Conservation (phyloP, 345 rosid genomes). For the Hypericum androsaemum region DNA sequence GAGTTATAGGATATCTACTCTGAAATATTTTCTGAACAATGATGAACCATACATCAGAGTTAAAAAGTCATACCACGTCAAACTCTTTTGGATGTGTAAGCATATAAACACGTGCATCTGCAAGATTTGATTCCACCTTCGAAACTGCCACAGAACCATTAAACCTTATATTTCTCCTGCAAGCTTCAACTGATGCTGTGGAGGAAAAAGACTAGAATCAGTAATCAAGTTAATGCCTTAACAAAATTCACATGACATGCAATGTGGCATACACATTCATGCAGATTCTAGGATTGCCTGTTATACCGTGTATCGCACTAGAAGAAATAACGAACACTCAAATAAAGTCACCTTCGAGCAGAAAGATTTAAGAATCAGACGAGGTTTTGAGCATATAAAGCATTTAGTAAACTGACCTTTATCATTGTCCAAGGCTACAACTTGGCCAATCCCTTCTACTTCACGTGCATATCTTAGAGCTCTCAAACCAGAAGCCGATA, state of each 20-base stretch:
- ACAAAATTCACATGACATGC: background rate
- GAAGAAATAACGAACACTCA: no score
- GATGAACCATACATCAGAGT: no score
- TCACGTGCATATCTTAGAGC: constrained; percentile 92
- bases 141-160: constrained; percentile 78
- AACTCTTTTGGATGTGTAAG: constrained; percentile 90
- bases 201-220: constrained; percentile 9
- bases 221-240: background rate
- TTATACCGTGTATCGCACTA: no score
- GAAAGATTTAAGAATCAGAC: background rate
- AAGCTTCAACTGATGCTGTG: constrained; percentile 82
- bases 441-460: constrained; percentile 85
- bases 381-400: background rate
- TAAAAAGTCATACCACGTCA: constrained; percentile 55
- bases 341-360: no score
- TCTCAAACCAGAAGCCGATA: constrained; percentile 94
- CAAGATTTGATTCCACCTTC: constrained; percentile 86
- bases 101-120: constrained; percentile 96
- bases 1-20: no score
- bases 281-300: no score
- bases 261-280: no score
- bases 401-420: constrained; percentile 38
- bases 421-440: constrained; percentile 93
- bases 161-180: constrained; percentile 83
- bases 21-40: no score